Evolutionary conservation across 306 rosid species (phyloP), one percentile per base, ranked within the genome.

Genomic region (Medicago arabica): DNA sequence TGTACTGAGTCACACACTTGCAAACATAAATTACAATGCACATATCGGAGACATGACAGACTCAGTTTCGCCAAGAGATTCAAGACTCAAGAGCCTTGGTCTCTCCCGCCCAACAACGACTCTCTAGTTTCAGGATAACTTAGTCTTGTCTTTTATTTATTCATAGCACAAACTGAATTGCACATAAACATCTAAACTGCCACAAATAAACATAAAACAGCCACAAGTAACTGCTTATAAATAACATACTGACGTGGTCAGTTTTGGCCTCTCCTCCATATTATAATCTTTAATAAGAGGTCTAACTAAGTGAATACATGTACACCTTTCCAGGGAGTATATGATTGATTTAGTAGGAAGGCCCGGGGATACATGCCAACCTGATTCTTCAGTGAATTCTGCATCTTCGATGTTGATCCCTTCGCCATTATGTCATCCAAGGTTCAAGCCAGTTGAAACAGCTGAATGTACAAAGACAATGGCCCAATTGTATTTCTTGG

Each of bases 341-440:
- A 76, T 90, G 81, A 83, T 94, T 49, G 98, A 94, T 81, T 88
- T 94, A 89, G 81, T 94, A 80, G 95, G 89, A 73, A 86, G 82
- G 62, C 98, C 98, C 39, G 98, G 98, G 70, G 77, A 70, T 74
- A 75, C 86, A 63, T 81, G 85, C 23, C 93, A 85, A 76, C 98
- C 96, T 17, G 95, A 94, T 92, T 90, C 98, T 74, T 79, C 87
- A 12, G 91, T 92, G 77, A 92, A 94, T 84, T 92, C 96, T 74
- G 91, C 96, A 68, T 85, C 95, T 59, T 90, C 97, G 80, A 81
- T 90, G 81, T 79, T 79, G 75, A 88, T 88, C 74, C 87, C 96
- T 77, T 92, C 98, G 8, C 98, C 96, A 8, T 77, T 94, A 83
- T 92, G 97, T 51, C 89, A 90, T 85, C 98, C 97, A 71, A 88